phyloP scores from a whole-genome alignment of 2,329 filamentous ascomycete genomes.

The Paracamarosporium sp. region DNA sequence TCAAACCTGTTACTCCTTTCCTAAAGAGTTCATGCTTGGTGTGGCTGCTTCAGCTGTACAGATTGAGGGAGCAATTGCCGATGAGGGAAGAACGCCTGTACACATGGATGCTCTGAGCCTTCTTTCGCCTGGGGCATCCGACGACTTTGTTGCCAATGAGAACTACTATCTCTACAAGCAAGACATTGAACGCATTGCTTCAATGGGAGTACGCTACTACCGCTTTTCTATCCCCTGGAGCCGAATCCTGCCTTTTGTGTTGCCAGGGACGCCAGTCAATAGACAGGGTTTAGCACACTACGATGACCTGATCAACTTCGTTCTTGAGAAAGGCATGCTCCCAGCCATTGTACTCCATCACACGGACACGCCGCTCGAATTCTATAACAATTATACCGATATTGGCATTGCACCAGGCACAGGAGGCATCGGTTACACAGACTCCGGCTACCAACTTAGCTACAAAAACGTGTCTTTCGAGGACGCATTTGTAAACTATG shows the following conservation, averaged over 20 bases:
- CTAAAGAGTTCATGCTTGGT: slow-evolving; percentile 51
- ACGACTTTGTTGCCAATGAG: slow-evolving; percentile 51
- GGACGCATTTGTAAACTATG: slow-evolving; percentile 62
- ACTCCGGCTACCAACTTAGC: slow-evolving; percentile 46
- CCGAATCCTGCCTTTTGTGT: slow-evolving; percentile 60
- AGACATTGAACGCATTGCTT: slow-evolving; percentile 60
- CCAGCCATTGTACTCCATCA: slow-evolving; percentile 59
- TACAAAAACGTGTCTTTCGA: slow-evolving; percentile 55
- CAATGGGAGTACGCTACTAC: slow-evolving; percentile 60
- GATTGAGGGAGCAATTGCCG: slow-evolving; percentile 40
- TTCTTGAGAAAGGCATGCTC: slow-evolving; percentile 57
- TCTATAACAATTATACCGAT: slow-evolving; percentile 46
- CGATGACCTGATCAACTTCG: slow-evolving; percentile 60
- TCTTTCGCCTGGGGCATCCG: slow-evolving; percentile 9
- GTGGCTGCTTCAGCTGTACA: slow-evolving; percentile 36
- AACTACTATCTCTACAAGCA: slow-evolving; percentile 65
- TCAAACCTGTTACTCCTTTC: slow-evolving; percentile 58
- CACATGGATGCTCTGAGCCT: slow-evolving; percentile 25
- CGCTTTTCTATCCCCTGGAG: slow-evolving; percentile 62
- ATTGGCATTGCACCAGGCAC: slow-evolving; percentile 24
- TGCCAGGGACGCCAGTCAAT: slow-evolving; percentile 60
- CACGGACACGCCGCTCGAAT: slow-evolving; percentile 56
- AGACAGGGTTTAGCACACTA: slow-evolving; percentile 60
- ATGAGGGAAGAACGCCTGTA: slow-evolving; percentile 34
- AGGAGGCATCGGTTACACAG: slow-evolving; percentile 30